These are phyloP conservation scores for Priceomyces carsonii DNA, from an alignment of 805 yeast species.

Conservation along the genomic window DNA sequence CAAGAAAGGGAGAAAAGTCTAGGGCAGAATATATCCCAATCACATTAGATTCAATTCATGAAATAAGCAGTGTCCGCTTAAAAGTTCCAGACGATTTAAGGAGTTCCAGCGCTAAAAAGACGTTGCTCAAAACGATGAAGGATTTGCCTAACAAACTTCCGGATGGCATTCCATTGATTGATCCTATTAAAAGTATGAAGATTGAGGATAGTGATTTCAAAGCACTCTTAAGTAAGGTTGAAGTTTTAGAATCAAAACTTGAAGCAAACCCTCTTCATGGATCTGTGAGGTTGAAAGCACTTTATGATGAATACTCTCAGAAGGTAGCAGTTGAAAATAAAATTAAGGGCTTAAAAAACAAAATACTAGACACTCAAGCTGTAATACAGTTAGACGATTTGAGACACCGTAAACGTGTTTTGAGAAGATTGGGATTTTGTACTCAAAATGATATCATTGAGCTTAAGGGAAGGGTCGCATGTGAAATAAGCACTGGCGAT, in stretches of 20 bases:
- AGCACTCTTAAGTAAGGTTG: conserved; percentile 70
- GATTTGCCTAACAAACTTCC: conserved; percentile 85
- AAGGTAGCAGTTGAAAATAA: conserved; percentile 64
- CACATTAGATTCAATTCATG: conserved; percentile 72
- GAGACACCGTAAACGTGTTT: conserved; percentile 87
- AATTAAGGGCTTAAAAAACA: conserved; percentile 58
- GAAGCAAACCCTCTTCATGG: conserved; percentile 66
- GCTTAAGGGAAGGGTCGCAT: conserved; percentile 95
- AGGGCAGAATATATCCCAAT: conserved; percentile 82
- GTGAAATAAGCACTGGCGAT: conserved; percentile 91
- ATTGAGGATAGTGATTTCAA: conserved; percentile 81
- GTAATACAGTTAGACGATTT: conserved; percentile 93
- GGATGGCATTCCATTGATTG: conserved; percentile 87
- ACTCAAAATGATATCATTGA: conserved; percentile 88
- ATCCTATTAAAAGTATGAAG: conserved; percentile 91
- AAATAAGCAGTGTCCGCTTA: conserved; percentile 78
- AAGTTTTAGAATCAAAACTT: conserved; percentile 76
- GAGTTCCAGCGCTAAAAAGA: conserved; percentile 55
- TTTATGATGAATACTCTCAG: conserved; percentile 63
- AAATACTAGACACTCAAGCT: conserved; percentile 81
- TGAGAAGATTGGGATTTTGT: conserved; percentile 88
- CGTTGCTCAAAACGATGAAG: conserved; percentile 65
- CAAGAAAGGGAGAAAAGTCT: conserved; percentile 67
- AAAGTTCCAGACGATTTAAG: conserved; percentile 77
- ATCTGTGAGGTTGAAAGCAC: conserved; percentile 57